Evolutionary conservation across 768 basidiomycete genomes (phyloP).

Genomic region (Mycena indigotica): DNA sequence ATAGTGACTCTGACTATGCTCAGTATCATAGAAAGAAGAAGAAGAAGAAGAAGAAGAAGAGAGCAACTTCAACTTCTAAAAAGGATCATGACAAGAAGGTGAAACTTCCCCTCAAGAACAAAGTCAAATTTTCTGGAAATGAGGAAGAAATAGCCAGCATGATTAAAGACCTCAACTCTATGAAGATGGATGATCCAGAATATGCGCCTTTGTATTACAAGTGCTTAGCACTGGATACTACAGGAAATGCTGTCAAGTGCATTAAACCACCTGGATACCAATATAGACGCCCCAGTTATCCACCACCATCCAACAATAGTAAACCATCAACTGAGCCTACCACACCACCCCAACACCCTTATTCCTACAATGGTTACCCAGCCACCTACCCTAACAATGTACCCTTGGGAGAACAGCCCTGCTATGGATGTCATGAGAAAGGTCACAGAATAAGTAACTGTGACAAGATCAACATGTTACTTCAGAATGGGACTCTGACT

Average conservation of each 20-base stretch:
- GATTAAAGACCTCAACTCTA: neutral
- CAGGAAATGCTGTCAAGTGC: neutral
- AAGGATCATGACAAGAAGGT: neutral
- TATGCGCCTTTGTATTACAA: neutral
- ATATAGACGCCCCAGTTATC: neutral
- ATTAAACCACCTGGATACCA: neutral
- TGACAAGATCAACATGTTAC: neutral
- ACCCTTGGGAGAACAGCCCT: neutral
- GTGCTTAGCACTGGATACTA: neutral
- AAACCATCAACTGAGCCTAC: neutral
- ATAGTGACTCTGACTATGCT: neutral
- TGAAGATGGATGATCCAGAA: neutral
- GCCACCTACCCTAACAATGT: neutral
- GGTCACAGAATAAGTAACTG: slow-evolving; percentile 1
- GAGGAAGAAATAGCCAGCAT: neutral
- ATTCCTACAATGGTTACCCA: too few relatives aligned
- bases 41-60: neutral
- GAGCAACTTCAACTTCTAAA: neutral
- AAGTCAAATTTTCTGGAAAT: neutral
- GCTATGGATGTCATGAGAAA: neutral
- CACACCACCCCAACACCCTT: neutral
- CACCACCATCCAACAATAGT: neutral
- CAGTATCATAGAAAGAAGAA: neutral
- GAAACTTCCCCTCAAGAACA: neutral
- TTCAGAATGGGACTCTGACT: neutral